Percentiles rank a stretch among this genome's conserved stretches.
Evolutionary conservation across 202 grass and related monocot species (phyloP).

Genomic region (Musa balbisiana): DNA sequence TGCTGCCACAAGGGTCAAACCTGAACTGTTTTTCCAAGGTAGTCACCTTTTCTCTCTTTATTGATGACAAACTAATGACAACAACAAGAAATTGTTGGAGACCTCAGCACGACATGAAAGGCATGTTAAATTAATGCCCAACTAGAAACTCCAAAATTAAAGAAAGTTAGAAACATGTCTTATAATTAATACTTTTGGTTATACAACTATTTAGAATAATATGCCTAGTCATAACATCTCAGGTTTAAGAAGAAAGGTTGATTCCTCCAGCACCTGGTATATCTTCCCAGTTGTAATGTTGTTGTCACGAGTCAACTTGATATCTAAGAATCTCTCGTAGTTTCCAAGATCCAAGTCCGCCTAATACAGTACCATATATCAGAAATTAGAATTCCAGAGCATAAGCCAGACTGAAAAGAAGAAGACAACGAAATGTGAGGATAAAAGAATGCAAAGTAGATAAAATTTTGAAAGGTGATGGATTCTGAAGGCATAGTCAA

Average conservation of each 20-base stretch:
- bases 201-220: neutral
- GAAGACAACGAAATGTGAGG: neutral
- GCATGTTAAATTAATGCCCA: neutral
- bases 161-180: neutral
- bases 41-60: constrained; percentile 86
- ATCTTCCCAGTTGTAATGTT: constrained; percentile 92
- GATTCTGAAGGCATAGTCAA: neutral
- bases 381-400: neutral
- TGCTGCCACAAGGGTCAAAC: constrained; percentile 27
- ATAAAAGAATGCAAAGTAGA: neutral
- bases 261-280: constrained; percentile 53
- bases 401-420: neutral
- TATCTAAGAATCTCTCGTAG: constrained; percentile 85
- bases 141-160: neutral
- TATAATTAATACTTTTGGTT: neutral
- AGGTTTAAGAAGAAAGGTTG: neutral
- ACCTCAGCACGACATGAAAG: neutral
- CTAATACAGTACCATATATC: constrained; percentile 36
- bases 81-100: constrained; percentile 25
- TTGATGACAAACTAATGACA: constrained; percentile 67
- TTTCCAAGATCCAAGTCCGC: constrained; percentile 90
- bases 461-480: neutral
- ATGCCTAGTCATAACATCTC: neutral
- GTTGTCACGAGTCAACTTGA: constrained; percentile 72
- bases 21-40: constrained; percentile 93